Evolutionary conservation across 495 filamentous ascomycete genomes (phyloP).

Genomic region (Podospora australis): DNA sequence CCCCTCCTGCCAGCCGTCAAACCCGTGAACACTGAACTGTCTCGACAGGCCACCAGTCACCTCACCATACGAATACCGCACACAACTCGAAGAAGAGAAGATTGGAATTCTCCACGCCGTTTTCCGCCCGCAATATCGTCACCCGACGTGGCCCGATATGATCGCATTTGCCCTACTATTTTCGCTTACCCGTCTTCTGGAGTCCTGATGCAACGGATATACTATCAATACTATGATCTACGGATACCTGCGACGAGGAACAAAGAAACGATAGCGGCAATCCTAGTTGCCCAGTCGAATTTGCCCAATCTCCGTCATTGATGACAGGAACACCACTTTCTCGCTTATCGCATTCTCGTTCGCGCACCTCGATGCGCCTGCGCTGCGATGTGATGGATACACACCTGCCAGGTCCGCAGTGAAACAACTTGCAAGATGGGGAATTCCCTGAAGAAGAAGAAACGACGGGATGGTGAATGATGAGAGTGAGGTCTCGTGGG

Average conservation of each 20-base stretch:
- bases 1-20: conserved; percentile 6
- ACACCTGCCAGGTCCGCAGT: too few species aligned
- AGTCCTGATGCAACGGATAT: too few species aligned
- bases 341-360: conserved; percentile 3
- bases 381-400: too few species aligned
- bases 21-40: too few species aligned
- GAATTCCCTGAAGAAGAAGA: too few species aligned
- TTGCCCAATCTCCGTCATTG: not conserved
- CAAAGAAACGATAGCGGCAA: not conserved
- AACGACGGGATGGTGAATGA: too few species aligned
- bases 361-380: too few species aligned
- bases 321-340: not conserved
- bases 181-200: too few species aligned
- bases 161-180: conserved; percentile 5
- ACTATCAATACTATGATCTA: too few species aligned
- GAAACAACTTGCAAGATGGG: not conserved
- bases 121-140: conserved; percentile 13
- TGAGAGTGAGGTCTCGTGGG: conserved; percentile 7
- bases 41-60: not conserved
- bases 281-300: not conserved
- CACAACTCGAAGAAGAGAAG: too few species aligned
- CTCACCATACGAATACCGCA: too few species aligned
- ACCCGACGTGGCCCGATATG: conserved; percentile 26
- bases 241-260: not conserved
- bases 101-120: conserved; percentile 5